These are phyloP conservation scores for Coemansia sp. DNA, from an alignment of 192 early-diverging fungal genomes.

Conservation along the genomic window DNA sequence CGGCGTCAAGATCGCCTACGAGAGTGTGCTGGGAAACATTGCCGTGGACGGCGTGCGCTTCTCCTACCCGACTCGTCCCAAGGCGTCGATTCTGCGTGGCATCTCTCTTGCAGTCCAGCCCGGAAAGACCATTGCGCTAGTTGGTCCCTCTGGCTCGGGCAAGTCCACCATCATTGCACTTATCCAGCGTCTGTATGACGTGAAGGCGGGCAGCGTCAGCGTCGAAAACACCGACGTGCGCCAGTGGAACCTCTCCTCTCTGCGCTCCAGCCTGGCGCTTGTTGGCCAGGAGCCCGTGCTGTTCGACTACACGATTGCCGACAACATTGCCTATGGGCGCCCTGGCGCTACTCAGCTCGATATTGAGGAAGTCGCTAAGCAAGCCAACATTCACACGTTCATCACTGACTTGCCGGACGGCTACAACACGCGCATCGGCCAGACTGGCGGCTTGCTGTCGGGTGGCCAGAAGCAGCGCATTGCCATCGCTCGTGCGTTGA, in stretches of 20 bases:
- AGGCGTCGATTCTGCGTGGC: conserved; percentile 66
- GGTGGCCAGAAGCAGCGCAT: conserved; percentile 75
- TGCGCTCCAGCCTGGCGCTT: conserved; percentile 79
- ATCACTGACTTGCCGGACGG: conserved; percentile 58
- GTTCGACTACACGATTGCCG: conserved; percentile 84
- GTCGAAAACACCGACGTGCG: conserved; percentile 66
- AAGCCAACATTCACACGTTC: conserved; percentile 69
- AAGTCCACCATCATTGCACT: conserved; percentile 72
- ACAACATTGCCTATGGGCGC: conserved; percentile 85
- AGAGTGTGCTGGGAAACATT: conserved; percentile 27
- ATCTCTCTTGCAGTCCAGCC: conserved; percentile 54
- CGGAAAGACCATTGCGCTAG: conserved; percentile 84
- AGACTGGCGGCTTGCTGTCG: conserved; percentile 65
- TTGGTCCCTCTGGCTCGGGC: conserved; percentile 86
- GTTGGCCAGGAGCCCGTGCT: conserved; percentile 94
- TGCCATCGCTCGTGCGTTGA: conserved; percentile 72
- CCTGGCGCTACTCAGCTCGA: conserved; percentile 59
- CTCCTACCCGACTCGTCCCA: conserved; percentile 68
- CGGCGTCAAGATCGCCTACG: conserved; percentile 34
- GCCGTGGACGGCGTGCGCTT: conserved; percentile 52
- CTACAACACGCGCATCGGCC: conserved; percentile 71
- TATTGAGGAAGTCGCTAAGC: conserved; percentile 60
- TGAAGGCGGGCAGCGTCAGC: conserved; percentile 58
- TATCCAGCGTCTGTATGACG: conserved; percentile 84
- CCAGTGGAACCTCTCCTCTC: conserved; percentile 65